phyloP scores from a whole-genome alignment of 768 basidiomycete genomes.

The Albatrellus ellisii region DNA sequence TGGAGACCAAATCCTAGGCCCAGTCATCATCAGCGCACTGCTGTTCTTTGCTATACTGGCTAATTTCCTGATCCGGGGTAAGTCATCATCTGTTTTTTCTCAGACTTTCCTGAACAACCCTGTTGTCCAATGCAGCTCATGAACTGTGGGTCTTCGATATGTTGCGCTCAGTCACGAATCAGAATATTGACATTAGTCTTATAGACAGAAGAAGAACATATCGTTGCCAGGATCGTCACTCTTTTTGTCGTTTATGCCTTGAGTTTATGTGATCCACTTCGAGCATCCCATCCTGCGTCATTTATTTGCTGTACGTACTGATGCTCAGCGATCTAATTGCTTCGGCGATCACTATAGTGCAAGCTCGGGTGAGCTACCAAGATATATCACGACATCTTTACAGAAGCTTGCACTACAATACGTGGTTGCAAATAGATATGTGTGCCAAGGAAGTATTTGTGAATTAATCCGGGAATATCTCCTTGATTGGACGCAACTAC shows the following conservation, averaged over 20 bases:
- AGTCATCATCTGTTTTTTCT: neutral
- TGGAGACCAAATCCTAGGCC: slow-evolving; percentile 71
- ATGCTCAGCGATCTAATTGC: no score
- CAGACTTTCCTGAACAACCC: neutral
- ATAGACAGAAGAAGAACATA: slow-evolving; percentile 8
- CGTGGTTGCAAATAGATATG: no score
- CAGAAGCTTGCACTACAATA: no score
- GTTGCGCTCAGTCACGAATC: neutral
- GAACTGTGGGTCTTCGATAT: slow-evolving; percentile 8
- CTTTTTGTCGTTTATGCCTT: slow-evolving; percentile 3
- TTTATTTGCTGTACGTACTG: no score
- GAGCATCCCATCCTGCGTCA: no score
- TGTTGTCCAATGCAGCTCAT: slow-evolving; percentile 8
- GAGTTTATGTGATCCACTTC: no score
- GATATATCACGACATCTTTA: no score
- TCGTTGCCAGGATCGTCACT: slow-evolving; percentile 11
- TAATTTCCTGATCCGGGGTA: slow-evolving; percentile 83
- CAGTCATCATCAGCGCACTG: slow-evolving; percentile 65
- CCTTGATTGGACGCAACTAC: no score
- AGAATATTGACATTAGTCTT: neutral
- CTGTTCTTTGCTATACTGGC: slow-evolving; percentile 81
- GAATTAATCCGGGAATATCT: no score
- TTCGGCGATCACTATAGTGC: no score
- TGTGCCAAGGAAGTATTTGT: no score
- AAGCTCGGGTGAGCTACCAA: no score